Evolutionary conservation across 331 rosid species (phyloP).

Genomic region (Malus hybrid): DNA sequence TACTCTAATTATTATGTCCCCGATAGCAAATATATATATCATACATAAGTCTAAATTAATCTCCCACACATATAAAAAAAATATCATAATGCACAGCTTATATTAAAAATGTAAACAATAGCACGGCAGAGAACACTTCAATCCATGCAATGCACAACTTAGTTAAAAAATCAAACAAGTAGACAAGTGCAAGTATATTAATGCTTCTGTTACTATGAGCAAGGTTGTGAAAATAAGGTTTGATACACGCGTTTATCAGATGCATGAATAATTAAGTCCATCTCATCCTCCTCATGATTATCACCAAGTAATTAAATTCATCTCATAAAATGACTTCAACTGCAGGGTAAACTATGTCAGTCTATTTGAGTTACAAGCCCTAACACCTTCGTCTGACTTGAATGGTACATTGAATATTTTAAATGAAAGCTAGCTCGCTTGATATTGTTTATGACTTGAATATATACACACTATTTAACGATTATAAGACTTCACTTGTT

Average conservation of each 20-base stretch:
- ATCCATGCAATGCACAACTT: background rate
- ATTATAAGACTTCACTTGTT: background rate
- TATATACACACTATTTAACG: too few relatives aligned
- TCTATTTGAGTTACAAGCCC: background rate
- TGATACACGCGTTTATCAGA: background rate
- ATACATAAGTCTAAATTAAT: background rate
- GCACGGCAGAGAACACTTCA: background rate
- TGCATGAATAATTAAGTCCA: background rate
- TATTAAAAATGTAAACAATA: background rate
- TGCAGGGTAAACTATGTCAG: background rate
- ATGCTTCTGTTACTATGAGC: background rate
- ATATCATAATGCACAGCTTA: background rate
- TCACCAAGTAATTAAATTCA: background rate
- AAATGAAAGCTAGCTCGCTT: background rate
- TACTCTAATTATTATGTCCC: background rate
- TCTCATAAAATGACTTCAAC: background rate
- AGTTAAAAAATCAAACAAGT: background rate
- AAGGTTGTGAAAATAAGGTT: background rate
- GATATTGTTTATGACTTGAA: background rate
- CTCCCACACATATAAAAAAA: background rate
- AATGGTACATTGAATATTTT: background rate
- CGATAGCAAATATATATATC: background rate
- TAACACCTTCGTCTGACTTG: background rate
- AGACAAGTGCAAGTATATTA: background rate
- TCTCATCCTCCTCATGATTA: background rate